phyloP scores from a whole-genome alignment of 805 yeast genomes.

The Kodamaea nitidulidarum region DNA sequence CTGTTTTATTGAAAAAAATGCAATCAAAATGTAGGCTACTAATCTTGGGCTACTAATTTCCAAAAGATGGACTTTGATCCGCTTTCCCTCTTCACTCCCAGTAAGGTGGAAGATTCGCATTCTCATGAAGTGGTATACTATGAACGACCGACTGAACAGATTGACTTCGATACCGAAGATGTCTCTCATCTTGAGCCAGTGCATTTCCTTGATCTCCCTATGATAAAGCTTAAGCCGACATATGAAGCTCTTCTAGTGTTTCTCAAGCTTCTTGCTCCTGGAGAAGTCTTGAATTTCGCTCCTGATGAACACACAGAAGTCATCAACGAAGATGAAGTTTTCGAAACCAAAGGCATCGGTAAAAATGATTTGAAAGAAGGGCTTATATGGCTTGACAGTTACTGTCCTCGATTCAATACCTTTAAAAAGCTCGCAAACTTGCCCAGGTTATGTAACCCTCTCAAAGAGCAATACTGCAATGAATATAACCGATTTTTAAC shows the following conservation, averaged over 20 bases:
- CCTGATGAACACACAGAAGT: neutral
- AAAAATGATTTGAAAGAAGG: conserved; percentile 20
- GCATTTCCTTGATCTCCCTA: conserved; percentile 60
- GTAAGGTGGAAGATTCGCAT: neutral
- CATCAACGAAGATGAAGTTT: conserved; percentile 15
- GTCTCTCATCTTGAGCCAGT: conserved; percentile 32
- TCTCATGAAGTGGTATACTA: neutral
- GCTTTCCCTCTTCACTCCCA: conserved; percentile 35
- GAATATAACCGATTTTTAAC: conserved; percentile 49
- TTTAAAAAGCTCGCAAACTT: conserved; percentile 19
- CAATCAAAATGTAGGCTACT: too few relatives aligned
- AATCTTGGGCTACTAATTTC: too few relatives aligned
- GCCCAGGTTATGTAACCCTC: conserved; percentile 24
- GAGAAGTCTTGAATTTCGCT: conserved; percentile 48
- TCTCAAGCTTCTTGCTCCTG: conserved; percentile 47
- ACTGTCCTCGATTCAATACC: conserved; percentile 31
- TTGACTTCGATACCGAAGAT: conserved; percentile 11
- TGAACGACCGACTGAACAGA: neutral
- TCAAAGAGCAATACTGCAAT: conserved; percentile 24
- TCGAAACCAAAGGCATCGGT: conserved; percentile 33
- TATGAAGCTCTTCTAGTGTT: conserved; percentile 39
- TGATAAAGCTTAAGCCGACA: conserved; percentile 45
- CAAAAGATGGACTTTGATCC: conserved; percentile 40
- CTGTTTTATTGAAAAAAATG: too few relatives aligned
- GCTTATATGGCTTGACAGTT: conserved; percentile 41